These are phyloP conservation scores for Paragyromitra xinjiangensis DNA, from an alignment of 495 filamentous ascomycete genomes.

Conservation along the genomic window DNA sequence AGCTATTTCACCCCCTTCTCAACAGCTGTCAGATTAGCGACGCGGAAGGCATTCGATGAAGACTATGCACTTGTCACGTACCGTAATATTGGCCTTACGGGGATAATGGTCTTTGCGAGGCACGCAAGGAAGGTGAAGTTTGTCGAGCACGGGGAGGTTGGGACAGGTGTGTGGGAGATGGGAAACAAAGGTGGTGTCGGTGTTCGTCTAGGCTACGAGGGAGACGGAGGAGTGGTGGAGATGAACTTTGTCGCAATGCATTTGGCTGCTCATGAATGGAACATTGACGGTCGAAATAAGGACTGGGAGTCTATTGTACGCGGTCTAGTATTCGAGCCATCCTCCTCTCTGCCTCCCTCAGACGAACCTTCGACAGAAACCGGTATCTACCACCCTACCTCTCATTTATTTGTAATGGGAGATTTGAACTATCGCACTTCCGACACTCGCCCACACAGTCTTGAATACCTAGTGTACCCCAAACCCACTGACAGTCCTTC, in stretches of 20 bases:
- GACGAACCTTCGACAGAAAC: constrained; percentile 1
- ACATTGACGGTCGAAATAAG: constrained; percentile 73
- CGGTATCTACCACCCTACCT: constrained; percentile 73
- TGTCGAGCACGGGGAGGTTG: constrained; percentile 76
- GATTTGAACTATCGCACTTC: constrained; percentile 95
- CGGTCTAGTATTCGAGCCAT: constrained; percentile 72
- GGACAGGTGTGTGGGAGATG: constrained; percentile 84
- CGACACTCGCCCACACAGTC: constrained; percentile 65
- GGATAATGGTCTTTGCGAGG: constrained; percentile 80
- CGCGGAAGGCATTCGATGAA: constrained; percentile 57
- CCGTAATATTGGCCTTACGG: constrained; percentile 87
- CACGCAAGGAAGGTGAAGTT: constrained; percentile 66
- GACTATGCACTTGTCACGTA: constrained; percentile 64
- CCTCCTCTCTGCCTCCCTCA: constrained; percentile 13
- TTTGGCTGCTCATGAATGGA: constrained; percentile 83
- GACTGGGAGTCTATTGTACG: constrained; percentile 87
- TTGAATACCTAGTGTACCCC: constrained; percentile 67
- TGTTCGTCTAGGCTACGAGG: constrained; percentile 68
- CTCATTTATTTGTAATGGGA: constrained; percentile 85
- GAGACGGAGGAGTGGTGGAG: constrained; percentile 61
- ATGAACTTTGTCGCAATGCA: constrained; percentile 90
- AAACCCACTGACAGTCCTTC: constrained; percentile 65
- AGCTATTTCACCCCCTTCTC: constrained; percentile 76
- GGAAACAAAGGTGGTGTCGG: constrained; percentile 95
- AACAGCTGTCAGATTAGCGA: constrained; percentile 74